phyloP scores from a whole-genome alignment of 805 yeast species.

The Dipodascopsis uninucleata region DNA sequence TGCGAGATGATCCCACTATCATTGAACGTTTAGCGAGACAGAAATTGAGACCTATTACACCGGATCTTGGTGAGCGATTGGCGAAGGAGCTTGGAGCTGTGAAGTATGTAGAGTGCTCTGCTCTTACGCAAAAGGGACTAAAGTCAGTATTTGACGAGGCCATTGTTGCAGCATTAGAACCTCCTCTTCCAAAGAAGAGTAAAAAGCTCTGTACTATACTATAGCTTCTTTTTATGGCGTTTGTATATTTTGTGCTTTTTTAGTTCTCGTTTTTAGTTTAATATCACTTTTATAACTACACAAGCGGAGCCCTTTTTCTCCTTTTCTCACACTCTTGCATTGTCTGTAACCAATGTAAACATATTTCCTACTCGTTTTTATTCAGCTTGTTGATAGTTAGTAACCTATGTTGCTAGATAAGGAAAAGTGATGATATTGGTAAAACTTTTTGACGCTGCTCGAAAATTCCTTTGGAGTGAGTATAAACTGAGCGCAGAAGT shows the following conservation, averaged over 20 bases:
- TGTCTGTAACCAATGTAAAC: too few relatives aligned
- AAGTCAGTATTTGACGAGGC: constrained; percentile 99
- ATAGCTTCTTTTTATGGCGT: constrained; percentile 2
- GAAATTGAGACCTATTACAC: constrained; percentile 77
- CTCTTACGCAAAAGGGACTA: constrained; percentile 92
- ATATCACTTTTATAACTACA: too few relatives aligned
- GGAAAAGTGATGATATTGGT: too few relatives aligned
- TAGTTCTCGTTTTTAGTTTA: constrained; percentile 10
- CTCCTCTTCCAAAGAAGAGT: constrained; percentile 83
- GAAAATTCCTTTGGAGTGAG: too few relatives aligned
- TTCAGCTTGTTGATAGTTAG: too few relatives aligned
- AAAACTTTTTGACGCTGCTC: too few relatives aligned
- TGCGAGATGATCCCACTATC: constrained; percentile 88
- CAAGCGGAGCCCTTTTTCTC: not conserved
- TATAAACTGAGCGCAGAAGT: too few relatives aligned
- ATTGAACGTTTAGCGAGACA: constrained; percentile 87
- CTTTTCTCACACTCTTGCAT: not conserved
- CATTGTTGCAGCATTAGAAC: constrained; percentile 95
- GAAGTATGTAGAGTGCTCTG: constrained; percentile 96
- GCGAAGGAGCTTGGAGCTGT: constrained; percentile 95
- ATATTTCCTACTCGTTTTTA: too few relatives aligned
- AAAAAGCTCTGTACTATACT: constrained; percentile 39
- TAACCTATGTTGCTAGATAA: too few relatives aligned
- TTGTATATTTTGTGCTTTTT: constrained; percentile 1
- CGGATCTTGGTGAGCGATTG: constrained; percentile 85